Base-by-base conservation (phyloP, 225 moss, liverwort and hornwort species). In the Bryoerythrophyllum caledonicum region DNA sequence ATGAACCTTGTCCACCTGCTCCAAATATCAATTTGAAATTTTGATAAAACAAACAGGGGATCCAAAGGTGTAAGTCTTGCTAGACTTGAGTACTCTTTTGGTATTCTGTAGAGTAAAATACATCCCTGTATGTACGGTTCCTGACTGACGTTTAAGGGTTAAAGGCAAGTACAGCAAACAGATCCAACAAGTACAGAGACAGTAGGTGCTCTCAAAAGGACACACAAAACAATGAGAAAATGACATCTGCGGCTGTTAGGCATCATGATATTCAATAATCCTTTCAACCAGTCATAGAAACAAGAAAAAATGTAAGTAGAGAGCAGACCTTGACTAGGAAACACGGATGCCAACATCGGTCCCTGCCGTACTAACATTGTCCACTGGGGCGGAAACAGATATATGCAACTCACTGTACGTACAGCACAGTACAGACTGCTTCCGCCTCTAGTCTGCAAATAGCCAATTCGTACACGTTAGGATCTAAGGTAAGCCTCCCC, bases 241-340 rank as follows among this genome's bases (percentile, higher is more conserved):
- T n/a, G n/a, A n/a, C n/a, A 74, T 23, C 38, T 53, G 43, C 74
- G 40, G 24, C 61, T 53, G 16, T 15, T 30, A 8, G 24, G 16
- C 37, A 27, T 60, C 27, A 12, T 61, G 17, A 32, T 43, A 10
- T 32, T 61, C 4, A 35, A 61, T 34, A 68, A 35, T 73, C 20
- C 40, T 9, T 46, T 63, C 15, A 20, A 49, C 34, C 68, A 24
- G 43, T 44, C 37, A 66, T 66, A 49, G 4, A 12, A 38, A 1
- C 4, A 52, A 37, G 37, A 60, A 60, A 52, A 65, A 0, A 34
- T 60, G 67, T 21, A 55, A 60, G 43, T 44, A 24, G 57, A 55
- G 55, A 70, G 26, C 82, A 63, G 68, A 87, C 84, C 87, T 87
- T 77, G 79, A 74, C 85, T 75, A 83, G 73, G 88, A 75, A 11